Conservation (phyloP, 2,329 filamentous ascomycete genomes). For the Simplicillium aogashimaense region DNA sequence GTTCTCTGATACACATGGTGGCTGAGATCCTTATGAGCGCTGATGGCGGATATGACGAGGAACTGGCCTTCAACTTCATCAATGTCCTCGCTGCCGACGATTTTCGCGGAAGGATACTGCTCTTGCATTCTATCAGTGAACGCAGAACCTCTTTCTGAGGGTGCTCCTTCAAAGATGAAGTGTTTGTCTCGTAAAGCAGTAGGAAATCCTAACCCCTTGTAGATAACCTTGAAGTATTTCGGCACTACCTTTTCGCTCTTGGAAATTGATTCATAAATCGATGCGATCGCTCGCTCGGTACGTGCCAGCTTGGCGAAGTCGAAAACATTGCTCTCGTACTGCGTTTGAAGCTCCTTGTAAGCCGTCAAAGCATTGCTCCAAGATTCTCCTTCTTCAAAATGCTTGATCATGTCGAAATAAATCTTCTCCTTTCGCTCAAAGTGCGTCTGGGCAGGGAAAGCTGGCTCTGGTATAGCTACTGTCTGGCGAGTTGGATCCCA, state of each 20-base stretch:
- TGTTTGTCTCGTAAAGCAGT: constrained; percentile 74
- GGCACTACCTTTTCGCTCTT: constrained; percentile 71
- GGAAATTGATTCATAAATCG: constrained; percentile 79
- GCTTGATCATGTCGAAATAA: constrained; percentile 90
- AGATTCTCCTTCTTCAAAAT: constrained; percentile 88
- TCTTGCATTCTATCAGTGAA: constrained; percentile 91
- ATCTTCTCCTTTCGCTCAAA: constrained; percentile 90
- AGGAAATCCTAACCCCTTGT: constrained; percentile 84
- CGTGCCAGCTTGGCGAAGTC: constrained; percentile 89
- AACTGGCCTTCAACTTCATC: constrained; percentile 89
- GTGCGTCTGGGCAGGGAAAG: constrained; percentile 72
- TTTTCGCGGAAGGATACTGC: constrained; percentile 76
- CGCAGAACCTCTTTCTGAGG: constrained; percentile 64
- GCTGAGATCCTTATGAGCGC: constrained; percentile 67
- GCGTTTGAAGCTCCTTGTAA: constrained; percentile 82
- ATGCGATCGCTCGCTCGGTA: constrained; percentile 81
- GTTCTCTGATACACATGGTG: constrained; percentile 83
- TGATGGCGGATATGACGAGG: constrained; percentile 71
- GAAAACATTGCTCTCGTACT: constrained; percentile 83
- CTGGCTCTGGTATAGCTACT: constrained; percentile 58
- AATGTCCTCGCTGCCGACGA: constrained; percentile 57
- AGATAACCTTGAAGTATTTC: constrained; percentile 86
- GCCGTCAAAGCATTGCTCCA: constrained; percentile 83
- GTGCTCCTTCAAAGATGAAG: constrained; percentile 79
- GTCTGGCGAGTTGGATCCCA: constrained; percentile 70